Conservation (phyloP, 2,329 filamentous ascomycete species). For the Canariomyces notabilis region DNA sequence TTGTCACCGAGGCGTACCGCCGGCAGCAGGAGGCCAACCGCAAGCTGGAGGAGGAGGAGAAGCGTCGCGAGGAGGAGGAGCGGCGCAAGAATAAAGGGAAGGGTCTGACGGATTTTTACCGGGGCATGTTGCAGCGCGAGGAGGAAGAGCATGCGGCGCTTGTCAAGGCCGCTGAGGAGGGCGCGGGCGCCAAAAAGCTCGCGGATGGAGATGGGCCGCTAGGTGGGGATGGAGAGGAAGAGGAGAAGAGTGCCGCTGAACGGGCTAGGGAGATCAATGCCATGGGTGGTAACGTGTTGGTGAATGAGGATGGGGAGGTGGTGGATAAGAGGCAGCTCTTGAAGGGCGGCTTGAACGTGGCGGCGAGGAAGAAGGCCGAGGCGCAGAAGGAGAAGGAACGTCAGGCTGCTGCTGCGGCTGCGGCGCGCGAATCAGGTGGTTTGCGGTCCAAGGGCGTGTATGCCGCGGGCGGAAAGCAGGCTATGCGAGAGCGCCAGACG, state of each 20-base stretch:
- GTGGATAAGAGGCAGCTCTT: constrained; percentile 80
- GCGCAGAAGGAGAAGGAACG: constrained; percentile 30
- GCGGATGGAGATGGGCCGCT: constrained; percentile 20
- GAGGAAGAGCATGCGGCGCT: constrained; percentile 66
- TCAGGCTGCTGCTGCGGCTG: constrained; percentile 25
- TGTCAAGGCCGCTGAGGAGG: constrained; percentile 60
- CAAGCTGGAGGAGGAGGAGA: constrained; percentile 67
- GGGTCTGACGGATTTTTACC: constrained; percentile 78
- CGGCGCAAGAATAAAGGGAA: constrained; percentile 58
- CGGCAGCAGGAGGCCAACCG: constrained; percentile 72
- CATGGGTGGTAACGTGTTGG: constrained; percentile 54
- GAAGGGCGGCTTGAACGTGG: constrained; percentile 68
- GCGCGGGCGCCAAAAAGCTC: constrained; percentile 10
- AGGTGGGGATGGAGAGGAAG: constrained; percentile 33
- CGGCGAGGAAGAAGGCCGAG: constrained; percentile 54
- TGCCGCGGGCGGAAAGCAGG: constrained; percentile 53
- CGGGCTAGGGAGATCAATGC: constrained; percentile 63
- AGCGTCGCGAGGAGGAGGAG: constrained; percentile 57
- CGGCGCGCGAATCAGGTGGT: constrained; percentile 24
- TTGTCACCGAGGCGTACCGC: constrained; percentile 80
- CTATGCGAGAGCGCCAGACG: constrained; percentile 69
- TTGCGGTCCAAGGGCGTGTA: constrained; percentile 35
- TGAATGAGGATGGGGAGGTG: constrained; percentile 80
- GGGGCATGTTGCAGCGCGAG: constrained; percentile 64
- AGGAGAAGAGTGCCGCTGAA: constrained; percentile 55